phyloP scores from a whole-genome alignment of 2,329 filamentous ascomycete species.

The Cladophialophora exuberans region DNA sequence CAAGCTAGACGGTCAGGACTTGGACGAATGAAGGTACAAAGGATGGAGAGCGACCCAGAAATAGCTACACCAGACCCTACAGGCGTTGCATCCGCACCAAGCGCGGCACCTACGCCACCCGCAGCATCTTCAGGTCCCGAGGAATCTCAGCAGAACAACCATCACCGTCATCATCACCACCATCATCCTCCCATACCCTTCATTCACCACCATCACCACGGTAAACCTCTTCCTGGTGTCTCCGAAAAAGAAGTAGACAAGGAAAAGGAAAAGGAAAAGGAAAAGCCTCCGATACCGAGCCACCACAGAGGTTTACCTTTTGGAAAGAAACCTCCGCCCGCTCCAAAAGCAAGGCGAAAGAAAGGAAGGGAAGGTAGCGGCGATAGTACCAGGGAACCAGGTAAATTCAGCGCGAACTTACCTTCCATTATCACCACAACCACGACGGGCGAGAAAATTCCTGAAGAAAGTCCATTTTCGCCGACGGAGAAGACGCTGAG shows the following conservation, averaged over 20 bases:
- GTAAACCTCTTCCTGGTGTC: not conserved
- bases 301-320: slow-evolving; percentile 21
- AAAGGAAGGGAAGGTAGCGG: slow-evolving; percentile 37
- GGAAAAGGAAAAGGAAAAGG: slow-evolving; percentile 12
- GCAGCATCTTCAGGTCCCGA: no score
- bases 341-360: slow-evolving; percentile 47
- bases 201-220: slow-evolving; percentile 15
- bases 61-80: slow-evolving; percentile 13
- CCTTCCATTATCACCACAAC: slow-evolving; percentile 32
- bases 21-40: slow-evolving; percentile 20
- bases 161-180: slow-evolving; percentile 8
- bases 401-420: slow-evolving; percentile 30
- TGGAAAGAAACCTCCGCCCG: slow-evolving; percentile 33
- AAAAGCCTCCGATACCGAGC: slow-evolving; percentile 18
- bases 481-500: slow-evolving; percentile 26
- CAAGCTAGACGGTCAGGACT: slow-evolving; percentile 36
- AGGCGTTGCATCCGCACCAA: no score
- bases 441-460: slow-evolving; percentile 13
- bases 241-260: not conserved
- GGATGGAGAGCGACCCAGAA: slow-evolving; percentile 20
- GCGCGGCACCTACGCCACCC: not conserved
- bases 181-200: slow-evolving; percentile 15
- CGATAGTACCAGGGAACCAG: slow-evolving; percentile 29
- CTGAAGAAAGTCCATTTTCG: slow-evolving; percentile 23
- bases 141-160: not conserved